These are phyloP conservation scores for Kurtzmaniella fragi DNA, from an alignment of 805 yeast genomes.

Conservation along the genomic window DNA sequence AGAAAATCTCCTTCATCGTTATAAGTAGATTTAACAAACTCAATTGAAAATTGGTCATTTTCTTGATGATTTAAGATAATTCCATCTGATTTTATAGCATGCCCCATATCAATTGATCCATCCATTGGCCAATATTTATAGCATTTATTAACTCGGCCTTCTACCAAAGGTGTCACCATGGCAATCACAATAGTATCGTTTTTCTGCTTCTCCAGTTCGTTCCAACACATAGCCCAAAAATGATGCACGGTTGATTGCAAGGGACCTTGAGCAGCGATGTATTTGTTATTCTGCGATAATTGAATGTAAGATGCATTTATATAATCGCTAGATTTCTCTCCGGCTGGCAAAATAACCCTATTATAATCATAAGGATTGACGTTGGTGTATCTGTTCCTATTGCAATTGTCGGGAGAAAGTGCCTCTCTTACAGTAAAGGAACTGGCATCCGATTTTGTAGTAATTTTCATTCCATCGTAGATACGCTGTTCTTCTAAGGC, in stretches of 20 bases:
- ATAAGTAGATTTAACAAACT: constrained; percentile 13
- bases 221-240: constrained; percentile 46
- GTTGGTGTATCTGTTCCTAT: constrained; percentile 32
- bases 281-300: constrained; percentile 18
- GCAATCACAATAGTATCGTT: constrained; percentile 25
- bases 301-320: constrained; percentile 35
- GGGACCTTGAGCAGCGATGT: constrained; percentile 73
- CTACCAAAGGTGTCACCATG: constrained; percentile 51
- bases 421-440: constrained; percentile 2
- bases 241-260: constrained; percentile 31
- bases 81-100: constrained; percentile 13
- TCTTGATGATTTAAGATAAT: constrained; percentile 8
- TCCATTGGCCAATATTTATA: constrained; percentile 36
- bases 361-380: constrained; percentile 37
- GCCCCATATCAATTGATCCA: constrained; percentile 15
- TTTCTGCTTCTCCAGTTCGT: constrained; percentile 23
- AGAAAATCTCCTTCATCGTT: constrained; percentile 15
- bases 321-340: constrained; percentile 19
- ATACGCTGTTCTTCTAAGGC: constrained; percentile 7
- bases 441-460: not conserved
- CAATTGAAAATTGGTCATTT: constrained; percentile 1
- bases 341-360: constrained; percentile 24
- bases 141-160: constrained; percentile 37
- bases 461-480: constrained; percentile 5
- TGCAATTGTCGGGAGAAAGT: not conserved